phyloP scores from a whole-genome alignment of 129 eudicot species.

The Centaurea solstitialis region DNA sequence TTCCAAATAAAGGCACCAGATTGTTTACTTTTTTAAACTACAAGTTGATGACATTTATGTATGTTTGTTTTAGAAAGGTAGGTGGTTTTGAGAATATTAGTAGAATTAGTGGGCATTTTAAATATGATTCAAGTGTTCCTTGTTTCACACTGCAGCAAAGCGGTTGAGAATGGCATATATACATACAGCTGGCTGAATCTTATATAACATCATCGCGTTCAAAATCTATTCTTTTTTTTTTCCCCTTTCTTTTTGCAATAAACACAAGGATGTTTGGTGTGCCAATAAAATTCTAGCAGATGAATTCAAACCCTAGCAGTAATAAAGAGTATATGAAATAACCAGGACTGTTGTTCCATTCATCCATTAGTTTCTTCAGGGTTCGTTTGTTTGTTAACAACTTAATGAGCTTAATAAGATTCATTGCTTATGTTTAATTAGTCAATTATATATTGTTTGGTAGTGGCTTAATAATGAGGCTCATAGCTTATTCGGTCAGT shows the following conservation, averaged over 20 bases:
- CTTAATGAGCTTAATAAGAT: too few relatives aligned
- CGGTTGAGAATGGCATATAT: not conserved
- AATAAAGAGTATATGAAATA: too few relatives aligned
- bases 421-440: too few relatives aligned
- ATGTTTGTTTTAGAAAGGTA: too few relatives aligned
- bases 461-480: too few relatives aligned
- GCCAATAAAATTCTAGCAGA: too few relatives aligned
- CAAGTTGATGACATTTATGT: not conserved
- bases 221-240: not conserved
- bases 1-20: not conserved
- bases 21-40: not conserved
- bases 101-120: not conserved
- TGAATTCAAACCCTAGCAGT: too few relatives aligned
- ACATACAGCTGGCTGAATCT: not conserved
- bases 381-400: too few relatives aligned
- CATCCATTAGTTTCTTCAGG: too few relatives aligned
- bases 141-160: not conserved
- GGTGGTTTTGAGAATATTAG: not conserved
- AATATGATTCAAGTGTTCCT: not conserved
- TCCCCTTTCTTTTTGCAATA: not conserved
- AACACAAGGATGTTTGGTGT: not conserved
- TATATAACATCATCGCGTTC: not conserved
- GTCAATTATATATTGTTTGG: too few relatives aligned
- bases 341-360: too few relatives aligned
- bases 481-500: too few relatives aligned